Base-by-base conservation (phyloP, 1,284 basidiomycete species). In the Heliocybe sulcata region DNA sequence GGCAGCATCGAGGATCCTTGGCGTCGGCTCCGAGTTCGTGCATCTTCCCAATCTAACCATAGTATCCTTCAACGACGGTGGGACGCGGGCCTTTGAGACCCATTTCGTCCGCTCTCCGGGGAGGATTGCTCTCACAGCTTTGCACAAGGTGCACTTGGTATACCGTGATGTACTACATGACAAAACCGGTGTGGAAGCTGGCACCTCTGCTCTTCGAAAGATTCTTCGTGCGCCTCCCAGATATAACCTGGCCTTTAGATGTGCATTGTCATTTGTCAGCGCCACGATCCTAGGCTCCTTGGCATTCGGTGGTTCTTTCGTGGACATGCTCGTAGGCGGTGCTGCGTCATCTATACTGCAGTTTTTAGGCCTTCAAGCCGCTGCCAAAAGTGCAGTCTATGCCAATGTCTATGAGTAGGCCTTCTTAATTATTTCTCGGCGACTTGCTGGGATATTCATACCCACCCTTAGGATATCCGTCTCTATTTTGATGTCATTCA, bases 321-420 rank as follows among this genome's bases (percentile, higher is more conserved):
- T 90, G 51, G 92, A 94, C 62, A 90, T 91, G 77, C 82, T 87
- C 73, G 79, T 93, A 53, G 83, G 87, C 57, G 92, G 89, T 1
- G 66, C 75, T 2, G 85, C 85, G 58, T 89, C 89, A 3, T 80
- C 79, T 53, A 64, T 83, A 49, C 70, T 94, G 51, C 85, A 89
- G 60, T 91, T 86, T 65, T 74, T 93, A 47, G 89, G 90, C 27
- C 71, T 92, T 51, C 84, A 82, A 62, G 82, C 86, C 3, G 90
- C 90, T 6, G 79, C 83, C 56, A 90, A 88, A 68, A 91, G 86
- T 62, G 77, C 87, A 1, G 84, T 91, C 70, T 94, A 92, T 67
- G 89, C 89, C 4, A 93, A 92, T 63, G 88, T 94, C 55, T 94
- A 92, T 63, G 92, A 94, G 90, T 92, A 65, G 69, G 87, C 29